Evolutionary conservation across 176 grass and related monocot species (phyloP).

Genomic region (Chloris gayana): DNA sequence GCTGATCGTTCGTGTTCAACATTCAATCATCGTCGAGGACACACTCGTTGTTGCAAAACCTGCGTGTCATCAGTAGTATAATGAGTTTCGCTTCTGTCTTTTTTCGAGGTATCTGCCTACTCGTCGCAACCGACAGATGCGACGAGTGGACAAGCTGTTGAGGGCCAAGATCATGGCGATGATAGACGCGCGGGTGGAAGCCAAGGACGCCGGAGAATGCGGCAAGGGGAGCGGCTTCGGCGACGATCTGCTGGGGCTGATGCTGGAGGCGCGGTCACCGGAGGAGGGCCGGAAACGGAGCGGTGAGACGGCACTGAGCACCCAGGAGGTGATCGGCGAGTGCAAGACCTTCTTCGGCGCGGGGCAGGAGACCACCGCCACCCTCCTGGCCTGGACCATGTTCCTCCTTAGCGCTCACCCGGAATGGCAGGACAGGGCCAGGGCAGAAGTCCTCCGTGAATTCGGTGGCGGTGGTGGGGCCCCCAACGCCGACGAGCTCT

Average conservation of each 20-base stretch:
- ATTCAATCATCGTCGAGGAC: too few species aligned
- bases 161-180: constrained; percentile 23
- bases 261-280: constrained; percentile 21
- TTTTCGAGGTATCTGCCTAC: constrained; percentile 40
- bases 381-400: constrained; percentile 41
- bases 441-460: constrained; percentile 43
- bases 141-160: constrained; percentile 27
- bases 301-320: constrained; percentile 9
- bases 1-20: too few species aligned
- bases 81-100: background rate
- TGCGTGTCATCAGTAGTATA: too few species aligned
- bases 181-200: constrained; percentile 18
- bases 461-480: background rate
- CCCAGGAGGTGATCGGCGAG: constrained; percentile 51
- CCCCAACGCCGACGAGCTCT: background rate
- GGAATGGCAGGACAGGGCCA: constrained; percentile 46
- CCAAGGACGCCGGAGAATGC: background rate
- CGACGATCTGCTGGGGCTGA: constrained; percentile 46
- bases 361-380: constrained; percentile 43
- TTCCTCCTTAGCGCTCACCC: constrained; percentile 47
- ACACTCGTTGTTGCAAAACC: too few species aligned
- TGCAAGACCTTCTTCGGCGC: constrained; percentile 59
- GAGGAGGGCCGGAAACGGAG: background rate
- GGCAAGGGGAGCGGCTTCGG: background rate
- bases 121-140: constrained; percentile 2